Evolutionary conservation across 106 monocot genomes (phyloP).

Genomic region (Iris macrosiphon): DNA sequence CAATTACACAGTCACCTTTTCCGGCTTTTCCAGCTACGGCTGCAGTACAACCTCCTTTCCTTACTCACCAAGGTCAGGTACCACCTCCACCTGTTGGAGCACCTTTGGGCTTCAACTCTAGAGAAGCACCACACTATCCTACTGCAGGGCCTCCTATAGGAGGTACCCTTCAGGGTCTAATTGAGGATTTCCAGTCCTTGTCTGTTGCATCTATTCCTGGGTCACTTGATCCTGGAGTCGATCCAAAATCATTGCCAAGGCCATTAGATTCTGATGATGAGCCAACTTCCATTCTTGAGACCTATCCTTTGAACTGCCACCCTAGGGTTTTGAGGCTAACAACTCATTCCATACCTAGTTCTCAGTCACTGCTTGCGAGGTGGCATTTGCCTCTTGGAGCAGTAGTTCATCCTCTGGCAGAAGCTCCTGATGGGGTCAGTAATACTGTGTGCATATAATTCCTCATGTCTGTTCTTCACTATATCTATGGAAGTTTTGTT

Average conservation of each 20-base stretch:
- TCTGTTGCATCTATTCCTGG: slow-evolving; percentile 76
- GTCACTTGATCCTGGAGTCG: slow-evolving; percentile 70
- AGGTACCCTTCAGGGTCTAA: slow-evolving; percentile 50
- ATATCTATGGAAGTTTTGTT: background rate
- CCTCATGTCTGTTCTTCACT: background rate
- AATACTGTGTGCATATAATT: background rate
- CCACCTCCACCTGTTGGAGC: slow-evolving; percentile 35
- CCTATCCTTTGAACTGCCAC: slow-evolving; percentile 82
- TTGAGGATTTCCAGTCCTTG: slow-evolving; percentile 93
- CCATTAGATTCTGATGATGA: slow-evolving; percentile 58
- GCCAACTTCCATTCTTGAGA: slow-evolving; percentile 42
- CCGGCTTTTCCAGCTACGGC: slow-evolving; percentile 21
- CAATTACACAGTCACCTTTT: slow-evolving; percentile 17
- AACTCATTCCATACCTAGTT: slow-evolving; percentile 83
- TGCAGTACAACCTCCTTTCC: slow-evolving; percentile 19
- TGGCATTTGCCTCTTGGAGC: slow-evolving; percentile 98
- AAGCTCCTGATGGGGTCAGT: slow-evolving; percentile 85
- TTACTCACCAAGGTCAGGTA: slow-evolving; percentile 22
- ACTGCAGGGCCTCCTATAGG: slow-evolving; percentile 46
- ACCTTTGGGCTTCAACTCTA: slow-evolving; percentile 22
- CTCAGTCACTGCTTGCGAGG: slow-evolving; percentile 79
- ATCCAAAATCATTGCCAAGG: slow-evolving; percentile 63
- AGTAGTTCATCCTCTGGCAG: slow-evolving; percentile 86
- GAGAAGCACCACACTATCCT: slow-evolving; percentile 49
- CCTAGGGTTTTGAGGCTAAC: slow-evolving; percentile 84